Conservation (phyloP, 805 yeast genomes). For the Candida sakaeoensis region DNA sequence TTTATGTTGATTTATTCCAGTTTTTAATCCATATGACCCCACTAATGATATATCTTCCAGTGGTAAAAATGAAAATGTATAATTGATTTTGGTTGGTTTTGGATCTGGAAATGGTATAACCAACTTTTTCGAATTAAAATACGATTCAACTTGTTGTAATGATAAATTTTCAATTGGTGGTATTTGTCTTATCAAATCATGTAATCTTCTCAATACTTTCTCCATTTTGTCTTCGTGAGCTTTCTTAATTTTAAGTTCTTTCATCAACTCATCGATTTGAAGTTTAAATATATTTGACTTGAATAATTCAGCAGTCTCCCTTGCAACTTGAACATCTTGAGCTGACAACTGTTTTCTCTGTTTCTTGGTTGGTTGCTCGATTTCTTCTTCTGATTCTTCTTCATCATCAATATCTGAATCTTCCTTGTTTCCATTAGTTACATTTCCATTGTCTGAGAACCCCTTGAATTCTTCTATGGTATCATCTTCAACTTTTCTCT, state of each 20-base stretch:
- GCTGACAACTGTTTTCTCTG: conserved; percentile 45
- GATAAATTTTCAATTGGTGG: conserved; percentile 52
- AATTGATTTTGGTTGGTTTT: conserved; percentile 69
- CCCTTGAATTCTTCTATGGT: conserved; percentile 9
- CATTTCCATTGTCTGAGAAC: conserved; percentile 1
- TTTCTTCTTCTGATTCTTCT: conserved; percentile 11
- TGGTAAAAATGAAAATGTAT: conserved; percentile 61
- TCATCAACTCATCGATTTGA: conserved; percentile 86
- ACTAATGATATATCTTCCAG: conserved; percentile 78
- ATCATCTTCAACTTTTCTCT: conserved; percentile 20
- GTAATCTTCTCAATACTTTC: conserved; percentile 68
- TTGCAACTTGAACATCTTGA: conserved; percentile 84
- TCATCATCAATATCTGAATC: conserved; percentile 23
- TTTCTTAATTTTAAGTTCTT: conserved; percentile 75
- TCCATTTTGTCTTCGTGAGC: conserved; percentile 63
- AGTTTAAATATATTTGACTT: conserved; percentile 92
- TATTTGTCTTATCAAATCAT: conserved; percentile 61
- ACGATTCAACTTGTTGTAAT: conserved; percentile 56
- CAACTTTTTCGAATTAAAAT: conserved; percentile 49
- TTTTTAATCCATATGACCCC: conserved; percentile 86
- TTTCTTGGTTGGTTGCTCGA: conserved; percentile 25
- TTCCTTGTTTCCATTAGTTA: conserved; percentile 20
- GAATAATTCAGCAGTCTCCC: conserved; percentile 92
- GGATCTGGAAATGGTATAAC: conserved; percentile 89
- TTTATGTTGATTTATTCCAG: conserved; percentile 62